Evolutionary conservation across 2,329 filamentous ascomycete genomes (phyloP).

Genomic region (Beauveria caledonica): DNA sequence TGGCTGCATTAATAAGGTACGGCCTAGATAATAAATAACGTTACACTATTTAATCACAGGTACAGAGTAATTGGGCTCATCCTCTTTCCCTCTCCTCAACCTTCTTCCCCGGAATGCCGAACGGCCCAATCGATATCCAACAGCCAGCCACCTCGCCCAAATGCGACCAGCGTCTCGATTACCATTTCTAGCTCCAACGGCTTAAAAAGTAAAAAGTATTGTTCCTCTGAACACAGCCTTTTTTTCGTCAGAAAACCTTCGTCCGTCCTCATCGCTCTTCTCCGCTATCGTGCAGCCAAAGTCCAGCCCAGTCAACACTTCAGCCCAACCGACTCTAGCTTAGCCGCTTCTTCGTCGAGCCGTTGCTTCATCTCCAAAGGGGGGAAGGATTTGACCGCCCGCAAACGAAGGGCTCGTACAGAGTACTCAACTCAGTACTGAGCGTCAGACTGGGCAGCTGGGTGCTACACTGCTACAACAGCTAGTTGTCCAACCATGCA

Average conservation of each 20-base stretch:
- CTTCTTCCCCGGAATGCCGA: background rate
- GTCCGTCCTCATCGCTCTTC: background rate
- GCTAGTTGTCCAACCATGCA: background rate
- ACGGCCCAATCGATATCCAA: background rate
- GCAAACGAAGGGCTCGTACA: background rate
- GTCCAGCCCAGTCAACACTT: background rate
- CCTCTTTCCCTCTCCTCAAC: background rate
- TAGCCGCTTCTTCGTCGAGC: background rate
- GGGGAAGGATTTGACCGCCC: background rate
- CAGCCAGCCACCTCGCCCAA: background rate
- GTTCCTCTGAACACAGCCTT: background rate
- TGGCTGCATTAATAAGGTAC: background rate
- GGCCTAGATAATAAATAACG: background rate
- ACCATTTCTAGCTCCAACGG: background rate
- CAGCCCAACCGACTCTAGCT: background rate
- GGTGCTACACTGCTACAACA: background rate
- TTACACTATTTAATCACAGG: background rate
- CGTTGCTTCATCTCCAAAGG: background rate
- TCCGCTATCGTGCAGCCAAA: slow-evolving; percentile 3
- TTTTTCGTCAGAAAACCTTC: background rate
- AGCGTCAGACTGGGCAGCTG: background rate
- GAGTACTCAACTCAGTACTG: background rate
- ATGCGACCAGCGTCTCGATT: background rate
- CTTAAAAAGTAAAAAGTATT: background rate
- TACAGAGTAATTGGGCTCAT: background rate